Evolutionary conservation across 768 basidiomycete genomes (phyloP).

Genomic region (Tylopilus felleus): DNA sequence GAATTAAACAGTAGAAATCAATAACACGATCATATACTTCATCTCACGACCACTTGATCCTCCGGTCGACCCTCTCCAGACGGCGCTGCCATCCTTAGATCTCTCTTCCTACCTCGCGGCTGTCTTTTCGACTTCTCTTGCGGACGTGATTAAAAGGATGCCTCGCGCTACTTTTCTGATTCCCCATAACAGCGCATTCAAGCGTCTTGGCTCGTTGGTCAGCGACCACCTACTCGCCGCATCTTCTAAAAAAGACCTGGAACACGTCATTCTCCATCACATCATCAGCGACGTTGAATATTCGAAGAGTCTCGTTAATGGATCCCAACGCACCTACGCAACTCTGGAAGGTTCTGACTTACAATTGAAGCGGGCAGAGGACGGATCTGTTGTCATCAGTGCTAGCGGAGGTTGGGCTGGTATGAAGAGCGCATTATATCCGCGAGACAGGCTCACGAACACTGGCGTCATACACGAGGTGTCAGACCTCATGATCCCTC

Average conservation of each 20-base stretch:
- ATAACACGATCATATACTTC: conserved; percentile 86
- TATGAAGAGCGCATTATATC: conserved; percentile 56
- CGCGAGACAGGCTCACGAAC: conserved; percentile 70
- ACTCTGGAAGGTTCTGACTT: conserved; percentile 87
- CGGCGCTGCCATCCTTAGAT: conserved; percentile 77
- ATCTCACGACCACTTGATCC: conserved; percentile 79
- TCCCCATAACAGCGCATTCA: conserved; percentile 88
- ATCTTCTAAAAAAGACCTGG: conserved; percentile 75
- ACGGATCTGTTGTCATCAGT: conserved; percentile 44
- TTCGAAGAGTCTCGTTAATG: conserved; percentile 52
- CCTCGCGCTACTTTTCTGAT: conserved; percentile 80
- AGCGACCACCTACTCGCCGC: conserved; percentile 82
- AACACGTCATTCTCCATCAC: conserved; percentile 86
- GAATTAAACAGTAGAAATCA: conserved; percentile 54
- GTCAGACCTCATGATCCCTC: conserved; percentile 80
- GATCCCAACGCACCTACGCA: conserved; percentile 67
- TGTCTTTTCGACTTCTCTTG: conserved; percentile 81
- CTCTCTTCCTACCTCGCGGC: conserved; percentile 90
- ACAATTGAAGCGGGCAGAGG: conserved; percentile 60
- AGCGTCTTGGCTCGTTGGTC: conserved; percentile 76
- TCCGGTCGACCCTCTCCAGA: conserved; percentile 76
- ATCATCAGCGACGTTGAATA: conserved; percentile 76
- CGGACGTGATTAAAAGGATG: conserved; percentile 58
- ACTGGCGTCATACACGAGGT: conserved; percentile 93
- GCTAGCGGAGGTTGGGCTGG: conserved; percentile 79